Evolutionary conservation across 768 basidiomycete species (phyloP).

Genomic region (Neoboletus magnificus): DNA sequence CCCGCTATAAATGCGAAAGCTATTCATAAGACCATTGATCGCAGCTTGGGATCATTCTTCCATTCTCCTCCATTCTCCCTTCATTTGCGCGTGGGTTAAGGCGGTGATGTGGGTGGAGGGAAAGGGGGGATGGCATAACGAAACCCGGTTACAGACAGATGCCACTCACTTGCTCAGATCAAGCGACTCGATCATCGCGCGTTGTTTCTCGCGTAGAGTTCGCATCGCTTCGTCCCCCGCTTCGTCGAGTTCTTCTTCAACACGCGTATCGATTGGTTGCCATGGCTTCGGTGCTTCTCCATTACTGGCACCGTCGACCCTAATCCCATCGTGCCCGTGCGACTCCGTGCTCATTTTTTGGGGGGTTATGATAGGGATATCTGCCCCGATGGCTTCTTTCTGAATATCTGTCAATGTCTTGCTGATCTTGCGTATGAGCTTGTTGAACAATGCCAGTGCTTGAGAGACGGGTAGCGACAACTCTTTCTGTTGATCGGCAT

Average conservation of each 20-base stretch:
- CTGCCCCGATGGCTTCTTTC: slow-evolving; percentile 69
- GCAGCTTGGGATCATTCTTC: not conserved
- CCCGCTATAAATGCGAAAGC: not conserved
- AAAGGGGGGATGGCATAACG: not conserved
- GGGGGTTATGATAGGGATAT: slow-evolving; percentile 46
- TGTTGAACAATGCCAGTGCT: slow-evolving; percentile 85
- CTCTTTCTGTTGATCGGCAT: slow-evolving; percentile 50
- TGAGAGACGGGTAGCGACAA: slow-evolving; percentile 84
- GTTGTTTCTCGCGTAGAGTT: slow-evolving; percentile 63
- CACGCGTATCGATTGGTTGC: slow-evolving; percentile 43
- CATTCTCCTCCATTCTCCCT: not conserved
- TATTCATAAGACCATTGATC: not conserved
- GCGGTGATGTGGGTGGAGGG: slow-evolving; percentile 5
- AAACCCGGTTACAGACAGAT: not conserved
- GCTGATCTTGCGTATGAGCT: slow-evolving; percentile 81
- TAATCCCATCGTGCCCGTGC: slow-evolving; percentile 13
- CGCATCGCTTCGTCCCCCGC: slow-evolving; percentile 68
- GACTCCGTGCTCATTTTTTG: slow-evolving; percentile 21
- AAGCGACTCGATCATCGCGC: slow-evolving; percentile 82
- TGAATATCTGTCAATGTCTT: slow-evolving; percentile 74
- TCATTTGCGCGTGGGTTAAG: not conserved
- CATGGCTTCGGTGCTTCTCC: slow-evolving; percentile 24
- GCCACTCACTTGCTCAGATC: slow-evolving; percentile 80
- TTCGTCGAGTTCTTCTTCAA: slow-evolving; percentile 71
- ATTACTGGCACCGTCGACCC: slow-evolving; percentile 3